Base-by-base conservation (phyloP, 441 rosid species). In the Adansonia rubrostipa region DNA sequence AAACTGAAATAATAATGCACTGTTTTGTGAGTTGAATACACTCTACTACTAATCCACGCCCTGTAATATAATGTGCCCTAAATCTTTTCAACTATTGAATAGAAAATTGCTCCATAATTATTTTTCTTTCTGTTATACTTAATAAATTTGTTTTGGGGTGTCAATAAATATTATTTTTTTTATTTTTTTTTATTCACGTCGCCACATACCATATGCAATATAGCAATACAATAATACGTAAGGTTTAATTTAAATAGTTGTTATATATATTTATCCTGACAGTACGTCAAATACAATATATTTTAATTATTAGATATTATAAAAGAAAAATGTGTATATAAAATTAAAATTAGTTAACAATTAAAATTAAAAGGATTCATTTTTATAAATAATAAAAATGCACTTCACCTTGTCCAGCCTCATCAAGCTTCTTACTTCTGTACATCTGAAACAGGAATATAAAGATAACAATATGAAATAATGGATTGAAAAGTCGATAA, bases 351-450 rank as follows among this genome's bases (percentile, higher is more conserved):
- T 22, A 22, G 11, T 60, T 20, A 15, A 64, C 0, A 33, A 33
- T 60, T 14, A 14, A 6, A 57, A 57, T 57, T 57, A 17, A 17
- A 57, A 19, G 1, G 4, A 17, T 57, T 54, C 17, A 57, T 19
- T 57, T 57, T 19, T 8, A 57, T 17, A 19, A 57, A 3, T 36
- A 65, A 17, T 17, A 3, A 69, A 75, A 48, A 36, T 2, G 10
- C 45, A 60, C 33, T 58, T 76, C 71, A 88, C 93, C 95, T 88
- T 88, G 92, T 13, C 87, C 83, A 77, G 91, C 74, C 15, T 85
- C 82, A 70, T 91, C 95, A 1, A 88, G 88, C 88, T 89, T 91
- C 85, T 89, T 91, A 75, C 93, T 88, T 60, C 95, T 88, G 71
- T 86, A 89, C 95, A 91, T 91, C 95, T 91, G 81, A 76, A 9